Percentiles rank a stretch among this genome's conserved stretches.
Evolutionary conservation across 208 protist species (phyloP).

Genomic region (Herpetomonas tarakana): DNA sequence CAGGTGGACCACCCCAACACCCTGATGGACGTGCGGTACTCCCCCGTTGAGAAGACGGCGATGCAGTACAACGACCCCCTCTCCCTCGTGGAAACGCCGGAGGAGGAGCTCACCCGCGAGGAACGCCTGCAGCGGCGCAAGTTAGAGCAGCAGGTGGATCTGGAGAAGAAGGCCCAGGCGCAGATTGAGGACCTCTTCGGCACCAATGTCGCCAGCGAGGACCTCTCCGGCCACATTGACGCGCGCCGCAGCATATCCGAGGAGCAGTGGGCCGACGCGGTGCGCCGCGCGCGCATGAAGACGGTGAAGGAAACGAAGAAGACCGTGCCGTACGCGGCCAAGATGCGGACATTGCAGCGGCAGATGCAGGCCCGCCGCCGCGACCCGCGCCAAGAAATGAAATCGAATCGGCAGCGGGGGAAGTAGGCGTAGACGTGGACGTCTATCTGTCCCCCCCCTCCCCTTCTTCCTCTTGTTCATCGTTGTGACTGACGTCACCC

Average conservation of each 20-base stretch:
- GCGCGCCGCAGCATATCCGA: conserved; percentile 62
- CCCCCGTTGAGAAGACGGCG: conserved; percentile 80
- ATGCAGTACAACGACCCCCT: conserved; percentile 85
- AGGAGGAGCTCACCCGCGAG: conserved; percentile 60
- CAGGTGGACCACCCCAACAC: conserved; percentile 86
- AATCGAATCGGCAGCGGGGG: conserved; percentile 53
- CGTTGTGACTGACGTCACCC: not conserved
- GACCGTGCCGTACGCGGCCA: conserved; percentile 63
- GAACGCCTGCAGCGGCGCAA: conserved; percentile 49
- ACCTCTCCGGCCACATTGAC: conserved; percentile 43
- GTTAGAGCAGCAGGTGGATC: conserved; percentile 37
- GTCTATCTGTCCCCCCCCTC: not conserved
- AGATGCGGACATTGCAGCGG: conserved; percentile 43
- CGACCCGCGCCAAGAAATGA: conserved; percentile 53
- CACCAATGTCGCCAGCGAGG: conserved; percentile 24
- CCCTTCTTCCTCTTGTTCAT: not conserved
- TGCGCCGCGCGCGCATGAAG: conserved; percentile 52
- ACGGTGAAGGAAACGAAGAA: conserved; percentile 73
- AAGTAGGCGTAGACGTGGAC: not conserved
- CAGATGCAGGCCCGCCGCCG: conserved; percentile 39
- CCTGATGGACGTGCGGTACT: conserved; percentile 54
- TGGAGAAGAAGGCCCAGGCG: conserved; percentile 59
- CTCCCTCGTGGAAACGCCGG: conserved; percentile 31
- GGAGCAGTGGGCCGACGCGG: conserved; percentile 77
- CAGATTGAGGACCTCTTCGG: conserved; percentile 78